Percentiles rank a stretch among this genome's conserved stretches.
Evolutionary conservation across 352 stramenopile species (phyloP).

Genomic region (Peronospora tabacina): DNA sequence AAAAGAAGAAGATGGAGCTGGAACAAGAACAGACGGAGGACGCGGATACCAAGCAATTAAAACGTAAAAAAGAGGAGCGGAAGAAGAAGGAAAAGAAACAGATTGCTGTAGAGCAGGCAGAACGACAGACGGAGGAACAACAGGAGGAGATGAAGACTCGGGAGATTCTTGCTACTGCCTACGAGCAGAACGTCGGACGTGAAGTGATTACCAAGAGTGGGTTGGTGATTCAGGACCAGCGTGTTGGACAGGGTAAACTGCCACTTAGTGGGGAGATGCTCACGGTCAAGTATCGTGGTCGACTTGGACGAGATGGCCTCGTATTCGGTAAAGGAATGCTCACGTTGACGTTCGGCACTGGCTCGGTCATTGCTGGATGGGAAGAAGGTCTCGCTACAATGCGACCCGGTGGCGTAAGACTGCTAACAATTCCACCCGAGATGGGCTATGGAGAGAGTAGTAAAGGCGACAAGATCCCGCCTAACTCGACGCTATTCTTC

Average conservation of each 20-base stretch:
- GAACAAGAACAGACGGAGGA: slow-evolving; percentile 16
- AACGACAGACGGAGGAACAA: slow-evolving; percentile 27
- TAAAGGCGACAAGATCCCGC: slow-evolving; percentile 72
- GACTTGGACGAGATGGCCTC: slow-evolving; percentile 48
- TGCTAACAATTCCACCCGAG: slow-evolving; percentile 55
- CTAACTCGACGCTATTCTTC: slow-evolving; percentile 70
- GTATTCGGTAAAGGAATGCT: slow-evolving; percentile 79
- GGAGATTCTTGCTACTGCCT: slow-evolving; percentile 41
- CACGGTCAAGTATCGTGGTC: slow-evolving; percentile 63
- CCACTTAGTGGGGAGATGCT: slow-evolving; percentile 52
- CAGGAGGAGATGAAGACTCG: slow-evolving; percentile 29
- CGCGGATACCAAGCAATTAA: slow-evolving; percentile 23
- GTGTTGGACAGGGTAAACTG: slow-evolving; percentile 46
- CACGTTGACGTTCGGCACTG: slow-evolving; percentile 48
- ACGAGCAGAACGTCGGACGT: slow-evolving; percentile 40
- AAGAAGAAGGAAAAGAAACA: slow-evolving; percentile 35
- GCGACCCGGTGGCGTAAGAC: slow-evolving; percentile 46
- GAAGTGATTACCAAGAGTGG: slow-evolving; percentile 57
- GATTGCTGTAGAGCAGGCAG: slow-evolving; percentile 25
- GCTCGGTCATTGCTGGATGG: slow-evolving; percentile 71
- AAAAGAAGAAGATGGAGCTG: slow-evolving; percentile 15
- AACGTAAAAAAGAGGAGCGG: slow-evolving; percentile 33
- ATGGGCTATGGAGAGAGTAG: slow-evolving; percentile 54
- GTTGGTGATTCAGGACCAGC: slow-evolving; percentile 46
- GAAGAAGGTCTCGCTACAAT: slow-evolving; percentile 76